Evolutionary conservation across 106 monocot species (phyloP).

Genomic region (Cymbidium sinense): DNA sequence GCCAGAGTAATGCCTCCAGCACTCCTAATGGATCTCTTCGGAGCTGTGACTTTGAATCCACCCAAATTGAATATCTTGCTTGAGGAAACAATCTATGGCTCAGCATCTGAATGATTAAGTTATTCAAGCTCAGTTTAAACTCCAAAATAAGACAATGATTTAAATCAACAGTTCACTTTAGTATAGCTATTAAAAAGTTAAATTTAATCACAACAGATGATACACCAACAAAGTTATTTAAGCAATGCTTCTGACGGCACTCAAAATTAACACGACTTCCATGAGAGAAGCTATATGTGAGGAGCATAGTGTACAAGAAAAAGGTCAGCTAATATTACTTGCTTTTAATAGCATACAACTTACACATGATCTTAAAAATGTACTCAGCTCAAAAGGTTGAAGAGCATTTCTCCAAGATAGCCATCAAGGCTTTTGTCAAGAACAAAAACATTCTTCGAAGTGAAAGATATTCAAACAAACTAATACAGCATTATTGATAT

Average conservation of each 20-base stretch:
- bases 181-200: no score
- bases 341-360: not conserved
- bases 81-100: constrained; percentile 87
- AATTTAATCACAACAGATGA: no score
- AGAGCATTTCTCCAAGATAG: not conserved
- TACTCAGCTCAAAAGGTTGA: not conserved
- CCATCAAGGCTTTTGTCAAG: not conserved
- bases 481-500: not conserved
- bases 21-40: constrained; percentile 87
- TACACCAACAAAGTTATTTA: no score
- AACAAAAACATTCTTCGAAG: not conserved
- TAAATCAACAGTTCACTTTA: not conserved
- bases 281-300: no score
- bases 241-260: no score
- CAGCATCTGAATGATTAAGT: constrained; percentile 49
- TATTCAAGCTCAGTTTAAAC: not conserved
- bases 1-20: constrained; percentile 90
- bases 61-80: constrained; percentile 93
- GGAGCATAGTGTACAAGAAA: no score
- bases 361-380: not conserved
- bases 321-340: no score
- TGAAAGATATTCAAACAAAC: not conserved
- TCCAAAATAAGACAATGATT: not conserved
- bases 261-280: no score
- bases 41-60: constrained; percentile 94